Conservation (phyloP, 306 rosid genomes). For the Ceratonia siliqua region DNA sequence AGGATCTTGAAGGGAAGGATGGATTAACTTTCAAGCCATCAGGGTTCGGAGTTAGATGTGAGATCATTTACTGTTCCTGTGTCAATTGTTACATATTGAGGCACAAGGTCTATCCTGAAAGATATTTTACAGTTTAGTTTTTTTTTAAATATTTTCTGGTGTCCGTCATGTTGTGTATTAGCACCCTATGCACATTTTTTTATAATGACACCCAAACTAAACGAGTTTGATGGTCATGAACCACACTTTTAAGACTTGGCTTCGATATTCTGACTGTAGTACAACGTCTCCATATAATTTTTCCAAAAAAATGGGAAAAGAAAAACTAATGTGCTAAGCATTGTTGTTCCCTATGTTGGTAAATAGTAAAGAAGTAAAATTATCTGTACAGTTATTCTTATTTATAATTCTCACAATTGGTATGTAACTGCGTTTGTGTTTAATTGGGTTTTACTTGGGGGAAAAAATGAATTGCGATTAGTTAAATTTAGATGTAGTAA, state of each 20-base stretch:
- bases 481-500: neutral
- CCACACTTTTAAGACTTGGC: no score
- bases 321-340: no score
- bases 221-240: neutral
- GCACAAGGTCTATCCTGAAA: slow-evolving; percentile 16
- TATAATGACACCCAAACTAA: neutral
- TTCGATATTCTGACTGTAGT: no score
- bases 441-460: no score
- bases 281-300: no score
- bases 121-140: slow-evolving; percentile 10
- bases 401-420: neutral
- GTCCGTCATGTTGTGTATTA: slow-evolving; percentile 15
- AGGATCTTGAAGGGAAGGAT: slow-evolving; percentile 94
- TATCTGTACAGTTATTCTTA: no score
- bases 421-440: neutral
- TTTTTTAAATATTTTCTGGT: neutral
- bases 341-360: neutral
- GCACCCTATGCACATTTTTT: neutral
- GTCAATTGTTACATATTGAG: slow-evolving; percentile 22
- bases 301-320: no score
- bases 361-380: neutral
- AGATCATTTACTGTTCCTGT: slow-evolving; percentile 15
- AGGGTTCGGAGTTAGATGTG: slow-evolving; percentile 19
- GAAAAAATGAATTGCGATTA: neutral
- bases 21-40: slow-evolving; percentile 55